Evolutionary conservation across 208 protist species (phyloP), one percentile per base, ranked within the genome.

Genomic region (Jaenimonas drosophilae): DNA sequence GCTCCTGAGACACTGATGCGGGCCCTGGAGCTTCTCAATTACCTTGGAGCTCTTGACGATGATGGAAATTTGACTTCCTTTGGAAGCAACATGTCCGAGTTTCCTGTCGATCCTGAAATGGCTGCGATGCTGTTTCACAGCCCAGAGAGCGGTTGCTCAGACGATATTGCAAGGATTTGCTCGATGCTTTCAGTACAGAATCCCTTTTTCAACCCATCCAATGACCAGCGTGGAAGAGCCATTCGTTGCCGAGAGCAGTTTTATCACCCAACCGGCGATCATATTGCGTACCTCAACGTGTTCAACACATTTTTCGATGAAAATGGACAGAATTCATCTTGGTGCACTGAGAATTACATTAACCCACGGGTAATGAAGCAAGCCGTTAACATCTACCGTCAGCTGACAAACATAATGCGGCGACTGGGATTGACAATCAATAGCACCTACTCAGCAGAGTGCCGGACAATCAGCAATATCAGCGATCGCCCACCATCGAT

Each of bases 311-410:
- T 68, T 47, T 83, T 76, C 32, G 68, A 91, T 20, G 55, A 47
- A 4, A 69, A 66, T 27, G 30, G 50, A 2, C 61, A 83, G 72
- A 96, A 55, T 46, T 31, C 46, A 1, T 54, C 69, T n/a, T 99
- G 98, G 97, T 98, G 96, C 54, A 85, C 77, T 14, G 91, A 98
- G 37, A 98, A 99, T 62, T 99, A 95, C 66, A 78, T 99, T 20
- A 97, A 99, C 30, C 86, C 76, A 0, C 76, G 96, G 7, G 77
- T 95, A 0, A 74, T 99, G 59, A 87, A 84, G 36, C 69, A 95
- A 37, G 97, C 96, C 2, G 64, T 94, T 39, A 97, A 97, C 50
- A 88, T 99, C 21, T 73, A 96, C 32, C 83, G 93, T 26, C 96
- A 99, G 70, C 66, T 99, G 5, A 54, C 89, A 19, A 60, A 64